Base-by-base conservation (phyloP, 2,329 filamentous ascomycete genomes). In the Scedosporium boydii region DNA sequence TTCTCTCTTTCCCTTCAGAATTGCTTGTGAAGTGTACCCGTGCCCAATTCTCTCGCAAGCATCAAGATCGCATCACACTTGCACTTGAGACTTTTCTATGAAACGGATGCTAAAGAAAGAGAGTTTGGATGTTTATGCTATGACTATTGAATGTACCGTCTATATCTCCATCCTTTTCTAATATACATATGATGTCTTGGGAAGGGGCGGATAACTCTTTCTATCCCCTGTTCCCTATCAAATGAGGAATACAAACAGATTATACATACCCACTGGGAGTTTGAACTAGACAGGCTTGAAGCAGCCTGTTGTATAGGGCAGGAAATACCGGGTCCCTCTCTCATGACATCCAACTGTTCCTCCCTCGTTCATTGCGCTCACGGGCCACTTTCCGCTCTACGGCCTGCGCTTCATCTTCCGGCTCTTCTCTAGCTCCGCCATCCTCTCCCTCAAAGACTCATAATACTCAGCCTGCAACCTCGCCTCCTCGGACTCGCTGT, bases 401-500 rank as follows among this genome's bases (percentile, higher is more conserved):
- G 59, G 59, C 44, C 63, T 62, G 38, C 65, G 62, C 51, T 75
- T 57, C 62, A 64, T 71, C 62, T 61, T 63, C 61, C 68, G 67
- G 56, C 64, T 64, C 71, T 76, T 78, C 69, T 78, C 77, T 64
- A 71, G 75, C 51, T 77, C 72, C 4, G 65, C 64, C 64, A 66
- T 65, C 14, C 65, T 41, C 16, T 68, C 69, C 4, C 71, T 66
- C 44, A 67, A 64, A 38, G 68, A 66, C 62, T 72, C 70, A 63
- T 71, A 73, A 14, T 67, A 67, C 42, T 64, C 55, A 23, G 64
- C 61, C 62, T 68, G 69, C 53, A 68, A 53, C 44, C 66, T 65
- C 62, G 75, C 76, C 65, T 75, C 72, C 16, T 74, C 70, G 2
- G 73, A 69, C 65, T 55, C 51, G 51, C 21, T 55, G 16, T 74